phyloP scores from a whole-genome alignment of 345 rosid genomes.

The Populus euphratica region DNA sequence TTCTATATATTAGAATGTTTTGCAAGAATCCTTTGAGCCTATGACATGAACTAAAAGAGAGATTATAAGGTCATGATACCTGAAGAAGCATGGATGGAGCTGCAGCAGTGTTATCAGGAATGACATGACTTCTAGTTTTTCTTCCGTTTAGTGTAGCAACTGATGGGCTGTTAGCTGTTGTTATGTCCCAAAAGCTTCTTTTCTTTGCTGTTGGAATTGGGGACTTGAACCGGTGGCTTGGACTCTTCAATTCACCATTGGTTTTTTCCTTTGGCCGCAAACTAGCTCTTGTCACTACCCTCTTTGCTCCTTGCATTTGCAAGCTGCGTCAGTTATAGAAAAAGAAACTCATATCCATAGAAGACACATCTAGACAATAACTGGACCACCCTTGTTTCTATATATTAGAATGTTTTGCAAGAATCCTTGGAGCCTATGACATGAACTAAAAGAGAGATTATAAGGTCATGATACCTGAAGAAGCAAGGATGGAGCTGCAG shows the following conservation, averaged over 20 bases:
- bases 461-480: slow-evolving; percentile 56
- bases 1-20: too few species aligned
- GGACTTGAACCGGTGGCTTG: slow-evolving; percentile 70
- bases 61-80: slow-evolving; percentile 31
- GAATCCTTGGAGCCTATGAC: too few species aligned
- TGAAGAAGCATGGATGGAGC: slow-evolving; percentile 92
- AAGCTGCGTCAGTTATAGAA: slow-evolving; percentile 22
- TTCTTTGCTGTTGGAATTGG: slow-evolving; percentile 71
- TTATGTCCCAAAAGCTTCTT: slow-evolving; percentile 90
- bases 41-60: background rate
- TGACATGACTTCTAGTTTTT: slow-evolving; percentile 70
- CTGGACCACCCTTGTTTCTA: too few species aligned
- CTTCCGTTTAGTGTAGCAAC: slow-evolving; percentile 49
- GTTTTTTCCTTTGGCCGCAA: slow-evolving; percentile 54
- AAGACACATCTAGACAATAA: background rate
- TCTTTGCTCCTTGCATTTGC: slow-evolving; percentile 37
- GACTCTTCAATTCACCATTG: slow-evolving; percentile 61
- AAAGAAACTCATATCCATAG: background rate
- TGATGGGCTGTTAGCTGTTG: slow-evolving; percentile 69
- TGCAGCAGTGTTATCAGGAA: slow-evolving; percentile 40
- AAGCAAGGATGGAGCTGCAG: slow-evolving; percentile 73
- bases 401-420: too few species aligned
- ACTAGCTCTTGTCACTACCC: slow-evolving; percentile 55
- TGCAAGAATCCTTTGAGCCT: too few species aligned
- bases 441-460: background rate